Evolutionary conservation across 805 yeast species (phyloP), one percentile per base, ranked within the genome.

Genomic region (Lipomyces chichibuensis): DNA sequence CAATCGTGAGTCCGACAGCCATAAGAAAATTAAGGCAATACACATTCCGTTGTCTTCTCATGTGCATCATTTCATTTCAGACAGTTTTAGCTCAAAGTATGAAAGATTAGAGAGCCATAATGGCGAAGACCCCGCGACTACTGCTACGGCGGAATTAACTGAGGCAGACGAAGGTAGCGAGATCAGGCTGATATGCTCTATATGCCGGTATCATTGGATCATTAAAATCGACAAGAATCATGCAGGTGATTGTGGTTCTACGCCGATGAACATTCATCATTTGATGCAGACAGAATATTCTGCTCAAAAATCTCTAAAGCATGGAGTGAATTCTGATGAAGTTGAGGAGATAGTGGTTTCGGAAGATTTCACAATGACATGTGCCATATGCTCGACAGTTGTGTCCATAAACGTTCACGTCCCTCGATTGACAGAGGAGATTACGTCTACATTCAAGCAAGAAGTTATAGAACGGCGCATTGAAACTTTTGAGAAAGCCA

Each of bases 391-490:
- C 54, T 57, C 63, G 2, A n/a, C 60, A 3, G 13, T 43, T 11
- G 53, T 56, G 27, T 27, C 56, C 5, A 27, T 68, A 51, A 20
- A 32, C 23, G 39, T 68, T 3, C 55, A 32, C 8, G 69, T 73
- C 14, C 76, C 78, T 2, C 77, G 73, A 67, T 83, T 91, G 68
- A 69, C 80, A 4, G 69, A 71, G 0, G 81, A 80, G 0, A 89
- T 88, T 60, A 76, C 84, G 43, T 74, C 74, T 2, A 81, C 84
- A 14, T 84, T 84, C 69, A 84, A 84, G 39, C 77, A 79, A 2
- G 83, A 80, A 1, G 80, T 80, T 17, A 88, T 92, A 57, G 80
- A 80, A 59, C 74, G 77, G 6, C 80, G 96, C 71, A 86, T 84
- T 69, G 77, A 79, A 3, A 81, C 80, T 0, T 75, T 75, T 60